Evolutionary conservation across 2,329 filamentous ascomycete genomes (phyloP), one percentile per base, ranked within the genome.

Genomic region (Pseudocercospora macadamiae): DNA sequence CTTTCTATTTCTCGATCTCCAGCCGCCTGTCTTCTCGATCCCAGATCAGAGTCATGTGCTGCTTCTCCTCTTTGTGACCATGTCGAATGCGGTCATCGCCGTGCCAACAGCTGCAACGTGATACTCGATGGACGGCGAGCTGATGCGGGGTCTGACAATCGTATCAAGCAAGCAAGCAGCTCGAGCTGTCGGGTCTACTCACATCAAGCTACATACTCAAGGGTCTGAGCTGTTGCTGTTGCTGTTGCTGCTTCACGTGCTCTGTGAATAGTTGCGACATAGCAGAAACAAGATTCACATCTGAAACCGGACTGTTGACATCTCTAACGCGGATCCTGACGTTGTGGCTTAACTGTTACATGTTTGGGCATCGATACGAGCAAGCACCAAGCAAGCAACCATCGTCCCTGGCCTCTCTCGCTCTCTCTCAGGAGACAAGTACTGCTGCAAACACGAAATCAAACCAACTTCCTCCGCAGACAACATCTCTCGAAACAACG

Each of bases 61-160:
- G 21, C 25, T 19, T 54, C 37, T 44, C 42, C 42, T 47, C 42
- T 25, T 47, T 47, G 42, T 47, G 23, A 47, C 42, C 42, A 25
- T 28, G 42, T 47, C 21, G 21, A 26, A 47, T 47, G 42, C 42
- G 19, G 42, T 47, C 42, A 47, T 47, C 28, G 26, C 47, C 26
- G n/a, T 21, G 28, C 26, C 47, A 49, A 32, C 28, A 32, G 28
- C 28, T 32, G 28, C 28, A 32, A 49, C 26, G 47, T 49, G 47
- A 49, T 26, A n/a, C n/a, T n/a, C n/a, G n/a, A n/a, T n/a, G n/a
- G n/a, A n/a, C n/a, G n/a, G n/a, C n/a, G n/a, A n/a, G n/a, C n/a
- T n/a, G n/a, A n/a, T n/a, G n/a, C n/a, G n/a, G n/a, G n/a, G n/a
- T n/a, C n/a, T n/a, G n/a, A n/a, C n/a, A n/a, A n/a, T n/a, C n/a